Conservation (phyloP, 1,284 basidiomycete species). For the Ustilago nuda region DNA sequence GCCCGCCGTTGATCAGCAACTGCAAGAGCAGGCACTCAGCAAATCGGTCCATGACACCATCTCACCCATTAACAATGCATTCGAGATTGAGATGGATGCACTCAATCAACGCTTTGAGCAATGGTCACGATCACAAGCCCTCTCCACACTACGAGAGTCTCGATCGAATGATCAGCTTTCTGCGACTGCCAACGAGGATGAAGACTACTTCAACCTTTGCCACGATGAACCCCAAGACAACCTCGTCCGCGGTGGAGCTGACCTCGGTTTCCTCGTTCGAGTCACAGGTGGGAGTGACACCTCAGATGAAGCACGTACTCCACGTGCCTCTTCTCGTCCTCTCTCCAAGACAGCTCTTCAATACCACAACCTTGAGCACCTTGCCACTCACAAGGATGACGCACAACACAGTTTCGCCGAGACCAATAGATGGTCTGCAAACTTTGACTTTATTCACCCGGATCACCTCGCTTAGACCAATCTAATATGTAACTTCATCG, state of each 20-base stretch:
- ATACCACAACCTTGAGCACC: conserved; percentile 8
- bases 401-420: neutral
- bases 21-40: neutral
- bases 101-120: conserved; percentile 47
- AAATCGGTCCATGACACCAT: neutral
- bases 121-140: conserved; percentile 25
- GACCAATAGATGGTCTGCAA: conserved; percentile 11
- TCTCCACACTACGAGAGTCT: neutral
- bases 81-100: conserved; percentile 47
- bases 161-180: neutral
- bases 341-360: conserved; percentile 20
- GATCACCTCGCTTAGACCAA: conserved; percentile 36
- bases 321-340: conserved; percentile 35
- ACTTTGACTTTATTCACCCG: conserved; percentile 47
- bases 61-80: conserved; percentile 16
- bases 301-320: conserved; percentile 47
- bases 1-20: conserved; percentile 33
- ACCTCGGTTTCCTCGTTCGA: neutral
- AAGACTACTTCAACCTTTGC: conserved; percentile 43
- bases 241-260: neutral
- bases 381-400: conserved; percentile 4
- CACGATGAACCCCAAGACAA: conserved; percentile 20
- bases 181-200: conserved; percentile 12
- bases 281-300: conserved; percentile 33
- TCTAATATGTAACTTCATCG: neutral